Conservation (phyloP, 805 yeast species). For the Tetrapisispora fleetii region DNA sequence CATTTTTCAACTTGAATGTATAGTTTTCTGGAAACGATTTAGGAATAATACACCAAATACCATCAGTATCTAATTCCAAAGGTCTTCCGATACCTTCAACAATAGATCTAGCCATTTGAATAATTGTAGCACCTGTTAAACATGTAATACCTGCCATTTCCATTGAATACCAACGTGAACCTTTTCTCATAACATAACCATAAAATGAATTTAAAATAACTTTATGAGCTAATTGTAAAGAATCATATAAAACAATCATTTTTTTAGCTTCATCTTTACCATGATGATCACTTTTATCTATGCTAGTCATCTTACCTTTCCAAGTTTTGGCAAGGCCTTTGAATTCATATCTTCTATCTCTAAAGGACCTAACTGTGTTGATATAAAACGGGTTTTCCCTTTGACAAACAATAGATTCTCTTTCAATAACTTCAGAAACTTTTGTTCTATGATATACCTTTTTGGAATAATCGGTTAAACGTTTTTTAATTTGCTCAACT, state of each 20-base stretch:
- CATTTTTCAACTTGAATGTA: constrained; percentile 59
- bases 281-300: constrained; percentile 44
- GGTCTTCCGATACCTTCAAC: constrained; percentile 95
- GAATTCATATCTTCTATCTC: constrained; percentile 94
- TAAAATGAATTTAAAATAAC: constrained; percentile 93
- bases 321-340: constrained; percentile 89
- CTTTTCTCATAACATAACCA: constrained; percentile 98
- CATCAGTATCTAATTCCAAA: constrained; percentile 93
- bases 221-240: constrained; percentile 92
- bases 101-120: constrained; percentile 89
- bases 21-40: constrained; percentile 86
- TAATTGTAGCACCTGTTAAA: constrained; percentile 93
- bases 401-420: constrained; percentile 94
- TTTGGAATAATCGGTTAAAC: constrained; percentile 73
- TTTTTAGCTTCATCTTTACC: constrained; percentile 83
- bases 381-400: constrained; percentile 96
- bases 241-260: constrained; percentile 88
- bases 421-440: constrained; percentile 70
- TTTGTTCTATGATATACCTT: constrained; percentile 77
- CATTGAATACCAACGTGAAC: constrained; percentile 98
- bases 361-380: constrained; percentile 83
- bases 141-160: constrained; percentile 99
- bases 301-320: constrained; percentile 67
- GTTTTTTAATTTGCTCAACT: constrained; percentile 60
- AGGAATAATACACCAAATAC: constrained; percentile 98